Evolutionary conservation across 1,284 basidiomycete species (phyloP).

Genomic region (Trichosporon ovoides): DNA sequence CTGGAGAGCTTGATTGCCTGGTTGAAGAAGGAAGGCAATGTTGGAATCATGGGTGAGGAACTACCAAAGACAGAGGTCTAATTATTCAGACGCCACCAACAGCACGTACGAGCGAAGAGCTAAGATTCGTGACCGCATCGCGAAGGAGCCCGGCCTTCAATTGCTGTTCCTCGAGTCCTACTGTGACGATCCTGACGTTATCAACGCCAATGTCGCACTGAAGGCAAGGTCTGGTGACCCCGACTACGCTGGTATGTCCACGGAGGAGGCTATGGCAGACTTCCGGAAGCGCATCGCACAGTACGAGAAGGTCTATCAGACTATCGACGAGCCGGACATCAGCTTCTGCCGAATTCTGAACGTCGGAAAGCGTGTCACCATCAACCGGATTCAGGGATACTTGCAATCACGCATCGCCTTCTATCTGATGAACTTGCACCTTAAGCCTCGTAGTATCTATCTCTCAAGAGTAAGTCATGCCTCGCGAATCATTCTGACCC

Average conservation of each 20-base stretch:
- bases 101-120: conserved; percentile 73
- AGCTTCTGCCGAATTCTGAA: conserved; percentile 83
- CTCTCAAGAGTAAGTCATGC: conserved; percentile 63
- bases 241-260: conserved; percentile 86
- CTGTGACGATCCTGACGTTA: conserved; percentile 88
- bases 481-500: not conserved
- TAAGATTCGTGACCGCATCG: conserved; percentile 74
- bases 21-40: conserved; percentile 94
- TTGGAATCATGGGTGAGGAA: conserved; percentile 84
- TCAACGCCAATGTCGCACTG: conserved; percentile 90
- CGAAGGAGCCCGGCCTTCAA: conserved; percentile 79
- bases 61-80: not conserved
- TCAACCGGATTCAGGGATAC: conserved; percentile 84
- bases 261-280: conserved; percentile 78
- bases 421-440: conserved; percentile 96
- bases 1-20: conserved; percentile 91
- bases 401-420: conserved; percentile 95
- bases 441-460: conserved; percentile 95
- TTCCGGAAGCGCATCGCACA: conserved; percentile 85
- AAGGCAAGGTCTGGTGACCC: conserved; percentile 96
- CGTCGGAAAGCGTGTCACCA: conserved; percentile 76
- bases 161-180: conserved; percentile 92
- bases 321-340: conserved; percentile 79
- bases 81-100: conserved; percentile 77
- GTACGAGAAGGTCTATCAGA: conserved; percentile 95